These are phyloP conservation scores for Auriscalpium orientale DNA, from an alignment of 768 basidiomycete genomes.

Conservation along the genomic window DNA sequence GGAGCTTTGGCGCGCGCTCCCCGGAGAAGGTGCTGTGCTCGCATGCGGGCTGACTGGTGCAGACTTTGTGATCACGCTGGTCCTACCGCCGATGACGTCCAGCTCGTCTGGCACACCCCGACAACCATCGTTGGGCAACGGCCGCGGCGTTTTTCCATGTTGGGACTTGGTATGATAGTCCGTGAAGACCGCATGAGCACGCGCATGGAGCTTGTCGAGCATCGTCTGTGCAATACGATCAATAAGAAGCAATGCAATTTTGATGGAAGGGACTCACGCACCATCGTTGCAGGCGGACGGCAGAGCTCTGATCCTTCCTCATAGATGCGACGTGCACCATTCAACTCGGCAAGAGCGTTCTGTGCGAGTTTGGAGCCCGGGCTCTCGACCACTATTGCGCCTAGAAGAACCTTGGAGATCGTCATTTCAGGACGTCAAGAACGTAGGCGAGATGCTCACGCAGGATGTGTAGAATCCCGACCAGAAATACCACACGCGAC, in stretches of 20 bases:
- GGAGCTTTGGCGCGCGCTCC: background rate
- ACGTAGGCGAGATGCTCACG: slow-evolving; percentile 18
- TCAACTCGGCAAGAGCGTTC: slow-evolving; percentile 33
- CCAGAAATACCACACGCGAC: slow-evolving; percentile 45
- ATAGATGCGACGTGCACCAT: slow-evolving; percentile 31
- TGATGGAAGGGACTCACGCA: background rate
- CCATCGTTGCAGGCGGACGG: slow-evolving; percentile 21
- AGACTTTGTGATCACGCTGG: background rate
- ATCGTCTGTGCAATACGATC: background rate
- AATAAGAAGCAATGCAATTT: background rate
- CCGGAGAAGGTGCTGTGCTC: background rate
- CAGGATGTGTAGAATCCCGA: slow-evolving; percentile 41
- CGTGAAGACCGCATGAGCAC: background rate
- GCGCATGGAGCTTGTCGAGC: background rate
- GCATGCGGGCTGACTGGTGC: background rate
- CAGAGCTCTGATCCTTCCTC: slow-evolving; percentile 34
- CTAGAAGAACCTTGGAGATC: slow-evolving; percentile 33
- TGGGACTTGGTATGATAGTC: background rate
- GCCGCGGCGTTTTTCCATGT: background rate
- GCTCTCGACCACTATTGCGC: slow-evolving; percentile 38
- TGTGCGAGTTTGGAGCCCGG: slow-evolving; percentile 35
- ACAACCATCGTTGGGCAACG: background rate
- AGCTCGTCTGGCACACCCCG: background rate
- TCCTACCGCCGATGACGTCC: background rate
- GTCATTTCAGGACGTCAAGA: background rate